These are phyloP conservation scores for Penicillium sp. DNA, from an alignment of 2,329 filamentous ascomycete genomes.

Conservation along the genomic window DNA sequence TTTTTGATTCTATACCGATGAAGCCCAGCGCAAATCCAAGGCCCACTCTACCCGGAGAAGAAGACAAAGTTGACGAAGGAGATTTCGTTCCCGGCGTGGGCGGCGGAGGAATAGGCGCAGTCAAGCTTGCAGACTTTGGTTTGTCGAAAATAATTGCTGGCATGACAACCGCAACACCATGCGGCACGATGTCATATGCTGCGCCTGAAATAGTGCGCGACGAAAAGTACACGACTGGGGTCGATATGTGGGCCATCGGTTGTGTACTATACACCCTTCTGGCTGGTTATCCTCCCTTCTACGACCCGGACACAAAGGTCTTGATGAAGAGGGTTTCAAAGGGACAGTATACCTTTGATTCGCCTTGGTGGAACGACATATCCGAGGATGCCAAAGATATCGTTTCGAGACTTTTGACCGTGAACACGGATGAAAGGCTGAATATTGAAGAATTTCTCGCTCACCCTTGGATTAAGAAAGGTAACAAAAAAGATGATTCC, in stretches of 20 bases:
- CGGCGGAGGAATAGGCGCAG: slow-evolving; percentile 9
- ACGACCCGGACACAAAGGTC: slow-evolving; percentile 13
- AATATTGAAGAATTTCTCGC: slow-evolving; percentile 13
- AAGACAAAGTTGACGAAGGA: slow-evolving; percentile 15
- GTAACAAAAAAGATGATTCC: background rate
- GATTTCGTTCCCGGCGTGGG: slow-evolving; percentile 6
- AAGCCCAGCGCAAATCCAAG: background rate
- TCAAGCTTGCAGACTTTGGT: slow-evolving; percentile 17
- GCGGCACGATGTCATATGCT: slow-evolving; percentile 16
- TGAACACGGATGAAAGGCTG: slow-evolving; percentile 9
- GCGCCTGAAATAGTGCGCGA: slow-evolving; percentile 15
- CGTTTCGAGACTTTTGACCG: slow-evolving; percentile 7
- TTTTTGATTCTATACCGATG: slow-evolving; percentile 11
- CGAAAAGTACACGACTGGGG: slow-evolving; percentile 13
- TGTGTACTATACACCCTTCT: slow-evolving; percentile 16
- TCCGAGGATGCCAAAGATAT: slow-evolving; percentile 16
- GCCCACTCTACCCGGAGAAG: background rate
- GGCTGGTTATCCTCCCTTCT: slow-evolving; percentile 17
- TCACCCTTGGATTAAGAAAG: slow-evolving; percentile 15
- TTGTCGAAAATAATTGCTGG: slow-evolving; percentile 15
- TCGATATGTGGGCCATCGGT: slow-evolving; percentile 20
- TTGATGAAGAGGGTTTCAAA: slow-evolving; percentile 10
- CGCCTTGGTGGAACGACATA: slow-evolving; percentile 14
- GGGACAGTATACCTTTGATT: slow-evolving; percentile 12
- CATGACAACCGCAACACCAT: slow-evolving; percentile 10